phyloP scores from a whole-genome alignment of 345 rosid species.

The Sisymbrium altissimum region DNA sequence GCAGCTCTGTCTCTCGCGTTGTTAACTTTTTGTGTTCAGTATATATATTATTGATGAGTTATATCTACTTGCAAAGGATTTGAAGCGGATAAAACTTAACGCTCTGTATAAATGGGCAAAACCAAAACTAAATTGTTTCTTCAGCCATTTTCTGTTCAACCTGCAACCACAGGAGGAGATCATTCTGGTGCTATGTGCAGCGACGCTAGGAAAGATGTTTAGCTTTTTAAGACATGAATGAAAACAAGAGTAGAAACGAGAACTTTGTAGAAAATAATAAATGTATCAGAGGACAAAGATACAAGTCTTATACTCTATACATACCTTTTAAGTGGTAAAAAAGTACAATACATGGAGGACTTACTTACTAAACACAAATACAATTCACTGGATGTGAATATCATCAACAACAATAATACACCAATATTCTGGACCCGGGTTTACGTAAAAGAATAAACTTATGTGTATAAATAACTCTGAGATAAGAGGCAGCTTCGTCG shows the following conservation, averaged over 20 bases:
- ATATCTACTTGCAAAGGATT: neutral
- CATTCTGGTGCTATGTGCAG: neutral
- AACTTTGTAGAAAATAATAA: neutral
- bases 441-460: slow-evolving; percentile 18
- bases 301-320: slow-evolving; percentile 12
- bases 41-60: neutral
- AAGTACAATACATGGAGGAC: slow-evolving; percentile 1
- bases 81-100: neutral
- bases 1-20: neutral
- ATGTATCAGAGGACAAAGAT: neutral
- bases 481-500: neutral
- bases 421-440: slow-evolving; percentile 11
- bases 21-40: too few relatives aligned
- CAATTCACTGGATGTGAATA: slow-evolving; percentile 13
- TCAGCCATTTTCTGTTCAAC: neutral
- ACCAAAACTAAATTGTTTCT: neutral
- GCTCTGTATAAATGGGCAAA: neutral
- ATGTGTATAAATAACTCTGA: slow-evolving; percentile 4
- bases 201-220: neutral
- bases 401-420: neutral
- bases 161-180: neutral
- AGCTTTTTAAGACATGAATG: neutral
- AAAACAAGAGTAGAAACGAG: neutral
- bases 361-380: slow-evolving; percentile 9
- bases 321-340: slow-evolving; percentile 3